phyloP scores from a whole-genome alignment of 495 filamentous ascomycete genomes.

The Podospora pseudopauciseta region DNA sequence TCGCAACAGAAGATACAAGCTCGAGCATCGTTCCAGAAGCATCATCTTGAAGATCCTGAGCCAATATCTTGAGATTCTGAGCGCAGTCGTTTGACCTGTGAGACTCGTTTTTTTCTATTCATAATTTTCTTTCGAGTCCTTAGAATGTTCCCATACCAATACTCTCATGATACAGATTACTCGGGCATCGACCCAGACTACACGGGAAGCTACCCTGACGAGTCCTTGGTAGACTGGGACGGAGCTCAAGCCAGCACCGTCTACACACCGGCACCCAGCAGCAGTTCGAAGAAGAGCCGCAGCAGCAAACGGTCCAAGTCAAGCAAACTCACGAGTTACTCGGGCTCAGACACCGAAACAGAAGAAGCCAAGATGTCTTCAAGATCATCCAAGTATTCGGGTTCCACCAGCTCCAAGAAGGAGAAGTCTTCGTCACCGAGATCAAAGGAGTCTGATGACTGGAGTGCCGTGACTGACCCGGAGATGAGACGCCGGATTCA shows the following conservation, averaged over 20 bases:
- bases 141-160: conserved; percentile 34
- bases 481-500: conserved; percentile 59
- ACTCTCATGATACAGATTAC: conserved; percentile 25
- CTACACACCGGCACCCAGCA: conserved; percentile 10
- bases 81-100: conserved; percentile 20
- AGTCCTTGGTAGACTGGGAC: conserved; percentile 6
- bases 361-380: conserved; percentile 36
- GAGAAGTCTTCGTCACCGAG: conserved; percentile 33
- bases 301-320: conserved; percentile 19
- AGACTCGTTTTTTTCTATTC: conserved; percentile 19
- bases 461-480: conserved; percentile 56
- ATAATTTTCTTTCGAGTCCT: conserved; percentile 5
- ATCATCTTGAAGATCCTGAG: conserved; percentile 17
- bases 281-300: conserved; percentile 13
- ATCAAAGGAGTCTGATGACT: conserved; percentile 50
- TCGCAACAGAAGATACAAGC: conserved; percentile 15
- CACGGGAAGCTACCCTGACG: background rate
- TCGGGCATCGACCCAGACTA: conserved; percentile 14
- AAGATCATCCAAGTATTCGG: conserved; percentile 31
- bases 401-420: conserved; percentile 32
- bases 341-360: conserved; percentile 35
- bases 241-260: conserved; percentile 13
- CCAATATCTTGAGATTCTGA: conserved; percentile 13
- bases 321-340: conserved; percentile 12
- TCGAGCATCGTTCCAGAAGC: conserved; percentile 12